Evolutionary conservation across 306 rosid genomes (phyloP), one percentile per base, ranked within the genome.

Genomic region (Pterocarpus macrocarpus): DNA sequence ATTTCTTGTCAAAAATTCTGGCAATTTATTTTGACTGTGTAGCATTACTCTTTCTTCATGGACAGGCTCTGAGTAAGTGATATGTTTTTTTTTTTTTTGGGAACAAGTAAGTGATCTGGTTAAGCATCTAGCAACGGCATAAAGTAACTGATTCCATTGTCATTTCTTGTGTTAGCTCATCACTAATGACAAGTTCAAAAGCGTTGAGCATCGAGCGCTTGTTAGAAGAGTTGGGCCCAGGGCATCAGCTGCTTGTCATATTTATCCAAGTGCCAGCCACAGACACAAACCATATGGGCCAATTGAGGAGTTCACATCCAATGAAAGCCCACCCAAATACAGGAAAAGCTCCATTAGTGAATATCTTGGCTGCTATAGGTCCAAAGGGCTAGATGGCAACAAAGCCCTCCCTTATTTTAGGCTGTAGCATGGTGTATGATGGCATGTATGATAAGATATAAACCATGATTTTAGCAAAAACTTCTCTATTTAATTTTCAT

Each of bases 191-290:
- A 90, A 86, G 86, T 88, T 90, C 90, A 88, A 68, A 68, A 92
- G 96, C 43, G 94, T 88, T 69, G 90, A 90, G 90, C 98, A 91
- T 32, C 73, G 92, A 78, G 98, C 91, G 6, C 77, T 90, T 77
- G 89, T 81, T 6, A 69, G 94, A 81, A n/a, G 79, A 8, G 52
- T 69, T 41, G 95, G 90, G 14, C 90, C 97, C 2, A 87, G 98
- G 80, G 83, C 81, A 32, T 92, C 97, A 74, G 89, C 83, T 22
- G 97, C 98, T 50, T 94, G 93, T 73, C 89, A 86, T 43, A 47
- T 92, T 72, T 94, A 94, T 85, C 98, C 98, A 16, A 80, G 84
- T 59, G 79, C 88, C 2, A 55, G 64, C 1, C 71, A 73, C 1
- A 90, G 71, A 47, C 16, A 69, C 2, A 86, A 64, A 62, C 84